A percentile compares a stretch with the other conserved stretches of the same genome.
phyloP scores from a whole-genome alignment of 495 filamentous ascomycete genomes.

The Lentithecium fluviatile region DNA sequence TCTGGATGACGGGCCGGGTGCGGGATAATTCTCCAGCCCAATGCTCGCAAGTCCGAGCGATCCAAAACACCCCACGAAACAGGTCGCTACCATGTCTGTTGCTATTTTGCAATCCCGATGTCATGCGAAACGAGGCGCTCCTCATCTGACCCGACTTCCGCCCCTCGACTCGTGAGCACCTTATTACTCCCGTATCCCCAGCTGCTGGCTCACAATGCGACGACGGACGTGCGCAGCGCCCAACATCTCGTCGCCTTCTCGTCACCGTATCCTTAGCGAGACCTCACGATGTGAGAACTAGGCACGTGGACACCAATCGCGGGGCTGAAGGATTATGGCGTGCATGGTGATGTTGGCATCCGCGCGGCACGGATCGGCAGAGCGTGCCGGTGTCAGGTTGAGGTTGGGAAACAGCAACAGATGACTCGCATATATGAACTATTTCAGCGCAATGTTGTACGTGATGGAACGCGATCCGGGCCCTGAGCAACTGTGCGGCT shows the following conservation, averaged over 20 bases:
- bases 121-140: neutral
- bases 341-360: neutral
- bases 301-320: neutral
- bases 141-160: neutral
- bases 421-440: neutral
- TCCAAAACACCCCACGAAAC: neutral
- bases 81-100: neutral
- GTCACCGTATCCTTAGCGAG: neutral
- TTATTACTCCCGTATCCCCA: neutral
- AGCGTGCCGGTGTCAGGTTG: neutral
- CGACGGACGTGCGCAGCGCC: neutral
- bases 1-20: neutral
- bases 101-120: neutral
- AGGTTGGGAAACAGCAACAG: neutral
- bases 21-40: neutral
- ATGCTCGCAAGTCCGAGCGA: neutral
- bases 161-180: neutral
- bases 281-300: neutral
- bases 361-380: neutral
- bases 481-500: neutral
- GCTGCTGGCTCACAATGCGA: neutral
- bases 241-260: neutral
- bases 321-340: neutral
- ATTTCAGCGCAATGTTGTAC: too few relatives aligned
- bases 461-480: too few relatives aligned